Conservation (phyloP, 2,329 filamentous ascomycete genomes). For the Mycogone perniciosa region DNA sequence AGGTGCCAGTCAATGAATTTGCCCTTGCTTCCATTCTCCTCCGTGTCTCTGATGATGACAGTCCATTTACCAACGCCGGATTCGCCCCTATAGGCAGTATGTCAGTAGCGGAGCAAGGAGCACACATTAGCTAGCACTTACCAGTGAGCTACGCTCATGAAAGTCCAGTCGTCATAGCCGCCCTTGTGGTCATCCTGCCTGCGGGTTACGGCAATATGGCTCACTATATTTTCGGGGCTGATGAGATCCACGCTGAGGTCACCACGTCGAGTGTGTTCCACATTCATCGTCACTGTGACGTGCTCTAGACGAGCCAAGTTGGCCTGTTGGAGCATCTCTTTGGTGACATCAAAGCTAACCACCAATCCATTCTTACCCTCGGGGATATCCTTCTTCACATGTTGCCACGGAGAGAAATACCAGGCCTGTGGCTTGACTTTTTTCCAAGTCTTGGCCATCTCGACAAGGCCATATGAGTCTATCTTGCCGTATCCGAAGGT, state of each 20-base stretch:
- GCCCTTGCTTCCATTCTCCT: slow-evolving; percentile 69
- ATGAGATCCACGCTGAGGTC: slow-evolving; percentile 89
- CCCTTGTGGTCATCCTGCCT: slow-evolving; percentile 56
- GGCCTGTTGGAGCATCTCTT: slow-evolving; percentile 70
- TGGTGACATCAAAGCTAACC: slow-evolving; percentile 74
- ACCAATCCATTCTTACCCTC: slow-evolving; percentile 75
- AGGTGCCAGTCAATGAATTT: slow-evolving; percentile 87
- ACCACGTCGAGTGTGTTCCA: slow-evolving; percentile 78
- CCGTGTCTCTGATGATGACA: slow-evolving; percentile 78
- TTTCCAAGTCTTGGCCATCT: slow-evolving; percentile 78
- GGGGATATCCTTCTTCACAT: slow-evolving; percentile 78
- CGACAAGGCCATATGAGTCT: slow-evolving; percentile 78
- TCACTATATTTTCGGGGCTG: slow-evolving; percentile 75
- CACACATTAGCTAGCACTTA: slow-evolving; percentile 36
- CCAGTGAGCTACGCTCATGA: slow-evolving; percentile 98
- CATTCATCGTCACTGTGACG: slow-evolving; percentile 96
- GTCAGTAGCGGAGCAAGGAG: slow-evolving; percentile 23
- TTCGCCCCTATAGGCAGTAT: slow-evolving; percentile 61
- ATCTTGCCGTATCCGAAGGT: slow-evolving; percentile 95
- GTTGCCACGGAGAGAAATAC: slow-evolving; percentile 90
- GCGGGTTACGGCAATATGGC: slow-evolving; percentile 74
- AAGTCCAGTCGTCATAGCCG: slow-evolving; percentile 94
- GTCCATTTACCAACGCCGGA: slow-evolving; percentile 84
- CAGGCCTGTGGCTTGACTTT: slow-evolving; percentile 92
- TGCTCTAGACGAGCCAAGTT: slow-evolving; percentile 88